Percentiles rank a stretch among this genome's conserved stretches.
Conservation (phyloP, 1,284 basidiomycete genomes). For the Ganoderma boninense region DNA sequence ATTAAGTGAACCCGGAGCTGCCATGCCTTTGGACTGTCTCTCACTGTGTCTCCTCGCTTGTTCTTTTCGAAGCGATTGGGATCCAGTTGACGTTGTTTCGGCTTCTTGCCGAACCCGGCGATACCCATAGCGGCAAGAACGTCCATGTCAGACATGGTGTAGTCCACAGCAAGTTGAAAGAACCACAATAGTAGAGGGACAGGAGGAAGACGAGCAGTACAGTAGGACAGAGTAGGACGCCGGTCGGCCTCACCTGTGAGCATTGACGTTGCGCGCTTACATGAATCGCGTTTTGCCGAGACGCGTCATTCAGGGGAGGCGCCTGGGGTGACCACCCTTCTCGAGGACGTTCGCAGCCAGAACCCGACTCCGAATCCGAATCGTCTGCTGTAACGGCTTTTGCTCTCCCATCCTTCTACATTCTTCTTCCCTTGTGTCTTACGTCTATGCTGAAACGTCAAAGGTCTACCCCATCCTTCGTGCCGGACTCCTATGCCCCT, state of each 20-base stretch:
- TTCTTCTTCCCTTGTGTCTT: neutral
- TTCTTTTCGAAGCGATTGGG: conserved; percentile 78
- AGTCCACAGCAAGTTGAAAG: neutral
- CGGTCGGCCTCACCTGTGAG: too few relatives aligned
- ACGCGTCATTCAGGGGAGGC: conserved; percentile 24
- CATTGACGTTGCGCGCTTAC: conserved; percentile 17
- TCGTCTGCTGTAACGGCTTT: neutral
- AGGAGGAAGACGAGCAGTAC: neutral
- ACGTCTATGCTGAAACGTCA: conserved; percentile 73
- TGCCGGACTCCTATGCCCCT: conserved; percentile 45
- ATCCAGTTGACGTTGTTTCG: conserved; percentile 71
- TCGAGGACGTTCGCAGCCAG: conserved; percentile 14
- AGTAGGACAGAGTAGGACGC: neutral
- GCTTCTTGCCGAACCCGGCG: conserved; percentile 77
- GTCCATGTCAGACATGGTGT: conserved; percentile 67
- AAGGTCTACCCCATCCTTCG: conserved; percentile 58
- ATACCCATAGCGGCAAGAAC: conserved; percentile 84
- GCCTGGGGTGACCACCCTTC: conserved; percentile 3
- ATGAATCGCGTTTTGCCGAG: conserved; percentile 29
- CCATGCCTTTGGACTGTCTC: neutral
- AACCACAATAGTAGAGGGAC: neutral
- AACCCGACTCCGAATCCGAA: too few relatives aligned
- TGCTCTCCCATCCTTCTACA: conserved; percentile 5
- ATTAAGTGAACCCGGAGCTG: neutral
- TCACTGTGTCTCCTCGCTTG: conserved; percentile 61